Base-by-base conservation (phyloP, 139 green algal genomes). In the Chlamydomonas applanata region DNA sequence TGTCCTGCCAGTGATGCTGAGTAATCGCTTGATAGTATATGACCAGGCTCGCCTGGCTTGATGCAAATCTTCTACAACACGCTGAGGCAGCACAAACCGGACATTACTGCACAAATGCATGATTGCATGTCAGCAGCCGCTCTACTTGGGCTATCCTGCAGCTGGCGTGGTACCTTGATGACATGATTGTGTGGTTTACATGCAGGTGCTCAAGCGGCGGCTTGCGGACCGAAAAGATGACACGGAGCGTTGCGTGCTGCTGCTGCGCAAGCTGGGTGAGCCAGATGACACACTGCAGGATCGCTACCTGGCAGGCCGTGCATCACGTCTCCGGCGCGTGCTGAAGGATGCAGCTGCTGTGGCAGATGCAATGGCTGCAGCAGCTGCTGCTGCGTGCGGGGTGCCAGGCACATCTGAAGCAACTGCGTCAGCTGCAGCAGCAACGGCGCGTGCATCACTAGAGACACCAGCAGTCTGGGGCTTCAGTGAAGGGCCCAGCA, bases 181-280 rank as follows among this genome's bases (percentile, higher is more conserved):
- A n/a, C n/a, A n/a, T n/a, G n/a, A n/a, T n/a, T n/a, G n/a, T n/a
- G n/a, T n/a, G n/a, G n/a, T n/a, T n/a, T n/a, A n/a, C n/a, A n/a
- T n/a, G 30, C 75, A 82, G 80, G 34, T 82, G 22, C 53, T 85
- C 5, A 91, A 92, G 83, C 74, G 68, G 16, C 82, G 83, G 20
- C 76, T 97, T 76, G 73, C 85, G 34, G 81, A 90, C 53, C 78
- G 85, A 17, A 85, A 91, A 30, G 88, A 89, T 61, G 81, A 90
- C 60, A 84, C 87, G 4, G 89, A 90, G 32, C 87, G 92, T 61
- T 87, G 78, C 71, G 91, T 97, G 57, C 78, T 89, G 73, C 83
- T 94, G 82, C 83, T 97, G 71, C 73, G 90, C 19, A 88, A 91
- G 76, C 82, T 97, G 32, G 91, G 89, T 1, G 89, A 93, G 69